These are phyloP conservation scores for Piedraia hortae DNA, from an alignment of 2,329 filamentous ascomycete species.

Conservation along the genomic window DNA sequence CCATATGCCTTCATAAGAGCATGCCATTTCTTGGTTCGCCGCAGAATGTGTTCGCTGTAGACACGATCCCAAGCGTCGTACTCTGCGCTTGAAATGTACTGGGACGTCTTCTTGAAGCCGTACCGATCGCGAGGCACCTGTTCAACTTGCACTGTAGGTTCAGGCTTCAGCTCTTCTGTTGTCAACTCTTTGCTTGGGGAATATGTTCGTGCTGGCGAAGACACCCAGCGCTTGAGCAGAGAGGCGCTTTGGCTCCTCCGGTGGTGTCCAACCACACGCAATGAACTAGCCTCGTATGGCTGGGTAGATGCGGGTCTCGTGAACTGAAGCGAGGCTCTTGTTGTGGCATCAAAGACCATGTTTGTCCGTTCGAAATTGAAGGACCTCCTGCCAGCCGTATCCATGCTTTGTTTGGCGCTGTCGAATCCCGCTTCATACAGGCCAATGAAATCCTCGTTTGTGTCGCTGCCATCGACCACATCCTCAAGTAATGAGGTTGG, in stretches of 20 bases:
- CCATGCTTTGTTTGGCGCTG: conserved; percentile 12
- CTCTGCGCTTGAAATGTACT: conserved; percentile 46
- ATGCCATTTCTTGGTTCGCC: conserved; percentile 59
- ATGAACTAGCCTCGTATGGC: conserved; percentile 1
- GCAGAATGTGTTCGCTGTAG: conserved; percentile 48
- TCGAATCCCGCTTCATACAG: conserved; percentile 31
- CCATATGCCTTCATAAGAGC: conserved; percentile 49
- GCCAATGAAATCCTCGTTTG: conserved; percentile 31
- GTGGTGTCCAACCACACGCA: conserved; percentile 5
- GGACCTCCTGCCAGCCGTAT: conserved; percentile 5
- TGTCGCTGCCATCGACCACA: conserved; percentile 21
- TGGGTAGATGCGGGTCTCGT: conserved; percentile 6
- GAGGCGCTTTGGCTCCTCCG: conserved; percentile 11
- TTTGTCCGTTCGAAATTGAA: conserved; percentile 2
- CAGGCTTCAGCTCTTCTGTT: not conserved
- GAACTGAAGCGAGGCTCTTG: conserved; percentile 1
- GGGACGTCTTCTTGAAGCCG: conserved; percentile 70
- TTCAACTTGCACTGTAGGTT: not conserved
- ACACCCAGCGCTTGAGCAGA: conserved; percentile 5
- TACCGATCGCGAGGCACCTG: conserved; percentile 42
- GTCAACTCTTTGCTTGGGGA: conserved; percentile 1
- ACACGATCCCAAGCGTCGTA: conserved; percentile 57
- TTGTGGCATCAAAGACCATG: too few relatives aligned
- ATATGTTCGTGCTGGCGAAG: conserved; percentile 1
- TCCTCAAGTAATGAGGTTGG: conserved; percentile 10